These are phyloP conservation scores for Podila epigama DNA, from an alignment of 192 early-diverging fungal species.

Conservation along the genomic window DNA sequence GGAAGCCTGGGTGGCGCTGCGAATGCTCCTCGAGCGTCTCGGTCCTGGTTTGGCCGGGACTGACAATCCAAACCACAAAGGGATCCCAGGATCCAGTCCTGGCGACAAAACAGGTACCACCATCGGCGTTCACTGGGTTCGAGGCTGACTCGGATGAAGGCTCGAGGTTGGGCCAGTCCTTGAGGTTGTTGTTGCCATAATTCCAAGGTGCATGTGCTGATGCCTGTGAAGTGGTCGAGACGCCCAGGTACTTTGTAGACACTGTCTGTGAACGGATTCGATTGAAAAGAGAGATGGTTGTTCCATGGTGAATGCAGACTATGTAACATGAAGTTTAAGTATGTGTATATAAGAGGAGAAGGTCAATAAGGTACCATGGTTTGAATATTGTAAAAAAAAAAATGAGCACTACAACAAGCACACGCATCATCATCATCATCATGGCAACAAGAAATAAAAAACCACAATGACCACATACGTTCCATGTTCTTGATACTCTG, in stretches of 20 bases:
- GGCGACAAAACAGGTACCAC: conserved; percentile 76
- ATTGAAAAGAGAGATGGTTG: conserved; percentile 88
- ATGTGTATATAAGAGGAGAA: background rate
- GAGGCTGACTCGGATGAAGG: conserved; percentile 29
- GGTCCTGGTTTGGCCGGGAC: conserved; percentile 62
- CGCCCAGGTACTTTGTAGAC: conserved; percentile 85
- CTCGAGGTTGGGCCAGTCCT: conserved; percentile 41
- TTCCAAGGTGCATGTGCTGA: conserved; percentile 50
- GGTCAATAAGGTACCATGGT: background rate
- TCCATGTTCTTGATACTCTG: conserved; percentile 86
- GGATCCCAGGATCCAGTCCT: conserved; percentile 86
- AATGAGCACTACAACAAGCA: background rate
- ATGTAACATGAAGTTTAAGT: background rate
- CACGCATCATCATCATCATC: background rate
- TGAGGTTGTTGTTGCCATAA: conserved; percentile 42
- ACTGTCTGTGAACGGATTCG: conserved; percentile 90
- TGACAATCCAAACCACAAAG: conserved; percentile 85
- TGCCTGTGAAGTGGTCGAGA: conserved; percentile 52
- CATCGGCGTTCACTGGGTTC: conserved; percentile 35
- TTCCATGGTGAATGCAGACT: conserved; percentile 89
- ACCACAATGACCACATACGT: conserved; percentile 38
- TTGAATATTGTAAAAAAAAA: background rate
- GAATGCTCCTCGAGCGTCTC: conserved; percentile 63
- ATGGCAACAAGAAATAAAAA: background rate
- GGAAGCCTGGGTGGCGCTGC: conserved; percentile 64